A percentile compares a stretch with the other conserved stretches of the same genome.
phyloP scores from a whole-genome alignment of 805 yeast genomes.

The Peterozyma toletana region DNA sequence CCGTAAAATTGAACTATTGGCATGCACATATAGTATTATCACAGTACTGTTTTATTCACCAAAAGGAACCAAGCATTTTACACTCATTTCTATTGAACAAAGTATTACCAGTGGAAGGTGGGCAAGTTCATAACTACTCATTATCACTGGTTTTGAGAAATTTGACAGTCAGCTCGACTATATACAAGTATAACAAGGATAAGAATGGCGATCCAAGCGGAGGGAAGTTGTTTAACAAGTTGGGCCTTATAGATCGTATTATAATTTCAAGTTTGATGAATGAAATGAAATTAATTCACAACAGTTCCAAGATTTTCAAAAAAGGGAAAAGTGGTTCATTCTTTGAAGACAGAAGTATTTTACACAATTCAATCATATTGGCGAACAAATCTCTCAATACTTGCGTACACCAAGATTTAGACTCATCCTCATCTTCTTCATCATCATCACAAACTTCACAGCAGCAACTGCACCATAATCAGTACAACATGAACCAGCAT shows the following conservation, averaged over 20 bases:
- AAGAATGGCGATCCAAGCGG: constrained; percentile 1
- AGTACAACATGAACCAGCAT: constrained; percentile 9
- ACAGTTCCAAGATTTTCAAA: neutral
- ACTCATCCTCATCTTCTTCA: constrained; percentile 9
- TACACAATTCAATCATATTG: constrained; percentile 48
- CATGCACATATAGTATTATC: constrained; percentile 40
- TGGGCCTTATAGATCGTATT: constrained; percentile 15
- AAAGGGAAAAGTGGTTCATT: constrained; percentile 10
- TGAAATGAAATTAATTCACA: constrained; percentile 21
- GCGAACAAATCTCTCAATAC: constrained; percentile 34
- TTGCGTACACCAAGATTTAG: constrained; percentile 5
- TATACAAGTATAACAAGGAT: constrained; percentile 3
- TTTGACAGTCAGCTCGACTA: constrained; percentile 18
- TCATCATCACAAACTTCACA: neutral
- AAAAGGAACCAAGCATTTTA: constrained; percentile 32
- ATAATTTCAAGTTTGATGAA: constrained; percentile 24
- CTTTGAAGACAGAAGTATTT: constrained; percentile 28
- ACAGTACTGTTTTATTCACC: constrained; percentile 29
- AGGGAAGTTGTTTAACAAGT: constrained; percentile 12
- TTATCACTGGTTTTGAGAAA: constrained; percentile 16
- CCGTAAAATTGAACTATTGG: constrained; percentile 31
- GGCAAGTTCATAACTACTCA: constrained; percentile 8
- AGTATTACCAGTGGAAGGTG: constrained; percentile 15
- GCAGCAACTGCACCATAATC: constrained; percentile 7
- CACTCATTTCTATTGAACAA: constrained; percentile 23